These are phyloP conservation scores for Cochlearia excelsa DNA, from an alignment of 345 rosid genomes.

Conservation along the genomic window DNA sequence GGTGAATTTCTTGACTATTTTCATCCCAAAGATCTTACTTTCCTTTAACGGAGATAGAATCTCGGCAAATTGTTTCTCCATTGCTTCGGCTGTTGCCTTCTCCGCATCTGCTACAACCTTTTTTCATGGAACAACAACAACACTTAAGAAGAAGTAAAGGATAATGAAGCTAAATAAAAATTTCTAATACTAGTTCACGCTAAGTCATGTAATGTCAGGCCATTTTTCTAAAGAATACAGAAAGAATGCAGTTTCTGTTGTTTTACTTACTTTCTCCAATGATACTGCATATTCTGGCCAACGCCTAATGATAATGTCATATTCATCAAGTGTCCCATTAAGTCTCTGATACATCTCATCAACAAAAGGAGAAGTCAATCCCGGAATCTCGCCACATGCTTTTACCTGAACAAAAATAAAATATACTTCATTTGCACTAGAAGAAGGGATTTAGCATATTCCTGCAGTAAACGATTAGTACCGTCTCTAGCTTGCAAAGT, in stretches of 20 bases:
- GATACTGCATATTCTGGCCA: slow-evolving; percentile 84
- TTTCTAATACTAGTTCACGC: background rate
- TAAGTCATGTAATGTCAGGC: background rate
- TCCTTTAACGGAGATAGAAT: slow-evolving; percentile 81
- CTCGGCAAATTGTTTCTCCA: slow-evolving; percentile 87
- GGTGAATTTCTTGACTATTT: slow-evolving; percentile 78
- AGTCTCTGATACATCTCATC: slow-evolving; percentile 86
- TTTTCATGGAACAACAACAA: slow-evolving; percentile 21
- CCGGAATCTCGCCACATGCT: slow-evolving; percentile 67
- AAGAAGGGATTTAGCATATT: background rate
- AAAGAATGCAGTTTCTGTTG: slow-evolving; percentile 9
- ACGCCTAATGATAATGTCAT: slow-evolving; percentile 70
- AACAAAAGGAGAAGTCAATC: slow-evolving; percentile 82
- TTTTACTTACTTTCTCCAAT: slow-evolving; percentile 68
- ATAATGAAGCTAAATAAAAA: slow-evolving; percentile 9
- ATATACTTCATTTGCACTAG: slow-evolving; percentile 14
- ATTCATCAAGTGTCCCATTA: slow-evolving; percentile 59
- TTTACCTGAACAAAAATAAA: slow-evolving; percentile 57
- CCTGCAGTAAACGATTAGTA: slow-evolving; percentile 30
- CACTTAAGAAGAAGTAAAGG: background rate
- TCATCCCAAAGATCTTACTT: slow-evolving; percentile 74
- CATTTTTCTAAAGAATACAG: background rate
- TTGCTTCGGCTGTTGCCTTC: slow-evolving; percentile 70
- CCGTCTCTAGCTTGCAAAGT: slow-evolving; percentile 84
- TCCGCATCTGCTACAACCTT: slow-evolving; percentile 88